Evolutionary conservation across 495 filamentous ascomycete genomes (phyloP).

Genomic region (Penicillium macrosclerotiorum): DNA sequence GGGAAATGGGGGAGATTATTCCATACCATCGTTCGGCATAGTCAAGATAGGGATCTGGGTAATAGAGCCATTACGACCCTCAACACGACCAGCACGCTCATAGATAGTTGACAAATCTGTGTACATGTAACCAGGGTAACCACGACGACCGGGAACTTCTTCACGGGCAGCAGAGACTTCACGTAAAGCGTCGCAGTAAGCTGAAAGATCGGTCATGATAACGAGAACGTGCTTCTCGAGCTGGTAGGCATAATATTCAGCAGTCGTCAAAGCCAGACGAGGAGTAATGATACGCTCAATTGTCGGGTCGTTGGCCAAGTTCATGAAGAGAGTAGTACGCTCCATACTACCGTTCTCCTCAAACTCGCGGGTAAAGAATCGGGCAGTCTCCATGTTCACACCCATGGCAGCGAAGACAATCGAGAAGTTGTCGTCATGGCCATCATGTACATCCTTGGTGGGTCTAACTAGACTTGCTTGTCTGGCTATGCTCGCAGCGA

Average conservation of each 20-base stretch:
- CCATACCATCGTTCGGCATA: constrained; percentile 93
- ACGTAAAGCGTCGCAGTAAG: constrained; percentile 98
- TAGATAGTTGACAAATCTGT: constrained; percentile 99
- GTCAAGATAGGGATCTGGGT: constrained; percentile 98
- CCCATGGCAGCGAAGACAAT: constrained; percentile 99
- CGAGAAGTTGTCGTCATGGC: constrained; percentile 98
- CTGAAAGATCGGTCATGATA: constrained; percentile 95
- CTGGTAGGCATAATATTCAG: constrained; percentile 99
- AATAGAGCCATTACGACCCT: constrained; percentile 96
- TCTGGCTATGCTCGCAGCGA: constrained; percentile 95
- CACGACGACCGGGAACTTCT: constrained; percentile 99
- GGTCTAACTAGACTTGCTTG: constrained; percentile 91
- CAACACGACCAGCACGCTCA: constrained; percentile 97
- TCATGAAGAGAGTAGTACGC: constrained; percentile 94
- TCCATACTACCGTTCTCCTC: constrained; percentile 99
- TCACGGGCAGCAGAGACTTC: constrained; percentile 97
- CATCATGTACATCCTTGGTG: constrained; percentile 94
- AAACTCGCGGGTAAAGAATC: constrained; percentile 98
- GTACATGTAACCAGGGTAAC: constrained; percentile 99
- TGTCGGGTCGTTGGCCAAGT: constrained; percentile 97
- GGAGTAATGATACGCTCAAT: constrained; percentile 99
- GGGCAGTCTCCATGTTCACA: constrained; percentile 98
- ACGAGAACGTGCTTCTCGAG: constrained; percentile 99
- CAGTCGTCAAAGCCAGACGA: constrained; percentile 95
- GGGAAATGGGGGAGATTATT: background rate